Evolutionary conservation across 345 rosid genomes (phyloP), one percentile per base, ranked within the genome.

Genomic region (Durio zibethinus): DNA sequence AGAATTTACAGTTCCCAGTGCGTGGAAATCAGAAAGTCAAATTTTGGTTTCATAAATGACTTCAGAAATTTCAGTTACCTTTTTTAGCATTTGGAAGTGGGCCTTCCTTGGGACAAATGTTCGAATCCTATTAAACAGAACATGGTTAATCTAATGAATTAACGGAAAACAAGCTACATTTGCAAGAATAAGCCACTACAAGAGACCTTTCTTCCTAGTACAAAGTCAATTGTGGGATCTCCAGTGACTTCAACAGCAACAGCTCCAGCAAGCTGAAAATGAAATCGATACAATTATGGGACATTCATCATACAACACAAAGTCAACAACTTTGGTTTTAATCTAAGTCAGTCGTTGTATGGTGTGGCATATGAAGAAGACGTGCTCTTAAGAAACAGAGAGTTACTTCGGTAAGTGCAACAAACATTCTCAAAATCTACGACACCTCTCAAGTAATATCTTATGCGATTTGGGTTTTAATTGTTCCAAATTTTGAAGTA

Each of bases 181-280:
- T 50, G 79, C 47, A 45, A 62, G 71, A 66, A 48, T 42, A 77
- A 53, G 47, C n/a, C 56, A 66, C 73, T 74, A 50, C 25, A 40
- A 71, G 36, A 31, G 80, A 88, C 99, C 92, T 87, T 90, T 88
- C 98, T 89, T 66, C 99, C 99, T 23, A 97, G 98, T 79, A 88
- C 91, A 73, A 95, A 93, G 57, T 82, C 90, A 78, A 95, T 72
- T 20, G 91, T 83, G 61, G 99, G 98, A 75, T 98, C 98, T 78
- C 99, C 98, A 77, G 98, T 93, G 75, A 93, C 86, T 86, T 95
- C 99, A 21, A 93, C 97, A 48, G 99, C 99, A 85, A 93, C 97
- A 83, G 92, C 97, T 78, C 98, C 99, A 1, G 97, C 97, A 83
- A 95, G 92, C 98, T 93, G 85, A 48, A 84, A 75, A 33, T 57